These are phyloP conservation scores for Xylaria sp. DNA, from an alignment of 2,329 filamentous ascomycete species.

Conservation along the genomic window DNA sequence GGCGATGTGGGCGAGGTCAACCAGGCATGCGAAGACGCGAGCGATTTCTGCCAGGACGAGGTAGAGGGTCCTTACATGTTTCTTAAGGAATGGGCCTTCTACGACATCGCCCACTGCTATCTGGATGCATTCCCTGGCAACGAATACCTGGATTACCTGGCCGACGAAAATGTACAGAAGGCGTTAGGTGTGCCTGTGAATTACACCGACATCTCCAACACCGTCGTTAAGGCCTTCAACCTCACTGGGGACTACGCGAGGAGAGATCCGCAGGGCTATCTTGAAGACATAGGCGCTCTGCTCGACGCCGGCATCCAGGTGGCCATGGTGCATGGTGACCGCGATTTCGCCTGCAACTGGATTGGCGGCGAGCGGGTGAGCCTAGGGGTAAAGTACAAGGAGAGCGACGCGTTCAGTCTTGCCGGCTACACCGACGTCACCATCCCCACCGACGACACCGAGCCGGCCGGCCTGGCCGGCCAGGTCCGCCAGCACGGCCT, in stretches of 20 bases:
- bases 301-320: slow-evolving; percentile 58
- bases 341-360: slow-evolving; percentile 53
- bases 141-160: slow-evolving; percentile 56
- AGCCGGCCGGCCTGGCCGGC: slow-evolving; percentile 48
- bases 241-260: slow-evolving; percentile 35
- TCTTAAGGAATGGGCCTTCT: slow-evolving; percentile 50
- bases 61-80: slow-evolving; percentile 49
- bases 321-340: slow-evolving; percentile 57
- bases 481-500: slow-evolving; percentile 50
- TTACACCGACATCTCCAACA: slow-evolving; percentile 47
- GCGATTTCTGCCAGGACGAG: slow-evolving; percentile 46
- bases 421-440: slow-evolving; percentile 52
- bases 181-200: slow-evolving; percentile 60
- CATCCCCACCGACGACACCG: too few relatives aligned
- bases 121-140: slow-evolving; percentile 51
- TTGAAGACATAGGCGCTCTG: slow-evolving; percentile 45
- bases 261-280: slow-evolving; percentile 23
- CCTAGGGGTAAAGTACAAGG: slow-evolving; percentile 47
- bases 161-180: slow-evolving; percentile 52
- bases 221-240: slow-evolving; percentile 44
- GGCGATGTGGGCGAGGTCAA: slow-evolving; percentile 46
- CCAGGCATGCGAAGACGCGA: slow-evolving; percentile 45
- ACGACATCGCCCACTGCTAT: slow-evolving; percentile 56
- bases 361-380: slow-evolving; percentile 53
- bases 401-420: slow-evolving; percentile 45